phyloP scores from a whole-genome alignment of 2,329 filamentous ascomycete genomes.

The Colletotrichum sp. region DNA sequence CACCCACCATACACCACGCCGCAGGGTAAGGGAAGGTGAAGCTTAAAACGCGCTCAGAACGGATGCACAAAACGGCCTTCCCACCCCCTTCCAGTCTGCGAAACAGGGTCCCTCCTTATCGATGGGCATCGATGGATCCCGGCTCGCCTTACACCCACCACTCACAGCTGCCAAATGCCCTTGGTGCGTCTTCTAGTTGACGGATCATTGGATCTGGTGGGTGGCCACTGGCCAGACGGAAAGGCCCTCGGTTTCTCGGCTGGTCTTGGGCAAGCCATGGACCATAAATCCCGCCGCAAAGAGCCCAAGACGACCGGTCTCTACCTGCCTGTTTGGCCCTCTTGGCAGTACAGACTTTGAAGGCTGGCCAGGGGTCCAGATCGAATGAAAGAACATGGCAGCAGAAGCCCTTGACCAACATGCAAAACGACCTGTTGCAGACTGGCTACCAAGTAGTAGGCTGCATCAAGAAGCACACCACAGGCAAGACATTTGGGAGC shows the following conservation, averaged over 20 bases:
- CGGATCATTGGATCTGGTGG: not conserved
- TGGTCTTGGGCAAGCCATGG: not conserved
- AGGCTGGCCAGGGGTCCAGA: not conserved
- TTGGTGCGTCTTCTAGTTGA: not conserved
- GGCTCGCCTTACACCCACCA: constrained; percentile 8
- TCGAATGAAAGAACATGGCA: not conserved
- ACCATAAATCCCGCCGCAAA: not conserved
- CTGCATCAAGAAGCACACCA: not conserved
- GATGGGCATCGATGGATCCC: constrained; percentile 3
- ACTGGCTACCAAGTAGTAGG: not conserved
- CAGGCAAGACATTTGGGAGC: not conserved
- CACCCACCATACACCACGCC: not conserved
- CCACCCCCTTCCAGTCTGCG: not conserved
- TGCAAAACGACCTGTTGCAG: not conserved
- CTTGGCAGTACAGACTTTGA: not conserved
- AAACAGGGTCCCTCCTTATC: constrained; percentile 17
- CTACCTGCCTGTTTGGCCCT: not conserved
- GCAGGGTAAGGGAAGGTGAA: constrained; percentile 12
- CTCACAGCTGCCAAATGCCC: not conserved
- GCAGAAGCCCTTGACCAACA: not conserved
- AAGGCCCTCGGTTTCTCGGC: not conserved
- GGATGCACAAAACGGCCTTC: constrained; percentile 15
- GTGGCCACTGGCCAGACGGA: not conserved
- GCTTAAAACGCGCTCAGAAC: constrained; percentile 19
- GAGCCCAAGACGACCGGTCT: not conserved